Conservation (phyloP, 768 basidiomycete genomes). For the Mrakia gelida region DNA sequence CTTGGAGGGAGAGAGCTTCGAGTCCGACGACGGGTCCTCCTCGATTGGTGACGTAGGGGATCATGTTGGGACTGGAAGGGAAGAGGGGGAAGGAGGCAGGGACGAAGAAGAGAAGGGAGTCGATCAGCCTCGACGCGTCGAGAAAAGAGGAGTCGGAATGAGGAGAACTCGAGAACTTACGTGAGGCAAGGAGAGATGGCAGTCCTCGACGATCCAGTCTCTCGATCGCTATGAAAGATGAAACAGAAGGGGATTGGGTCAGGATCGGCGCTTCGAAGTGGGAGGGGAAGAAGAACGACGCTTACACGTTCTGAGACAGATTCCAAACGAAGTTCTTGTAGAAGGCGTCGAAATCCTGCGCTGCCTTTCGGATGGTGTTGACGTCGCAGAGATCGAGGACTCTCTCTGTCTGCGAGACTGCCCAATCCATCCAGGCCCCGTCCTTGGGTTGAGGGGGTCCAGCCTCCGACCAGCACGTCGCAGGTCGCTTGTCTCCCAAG, state of each 20-base stretch:
- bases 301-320: conserved; percentile 79
- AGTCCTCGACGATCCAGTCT: conserved; percentile 64
- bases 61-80: conserved; percentile 67
- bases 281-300: no score
- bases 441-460: conserved; percentile 62
- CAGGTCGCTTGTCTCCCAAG: conserved; percentile 73
- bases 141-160: no score
- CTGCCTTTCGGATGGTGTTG: conserved; percentile 72
- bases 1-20: conserved; percentile 90
- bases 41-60: conserved; percentile 90
- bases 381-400: conserved; percentile 97
- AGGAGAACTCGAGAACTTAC: no score
- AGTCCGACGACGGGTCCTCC: conserved; percentile 93
- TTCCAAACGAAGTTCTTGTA: conserved; percentile 97
- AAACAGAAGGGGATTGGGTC: no score
- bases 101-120: no score
- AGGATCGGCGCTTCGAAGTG: no score
- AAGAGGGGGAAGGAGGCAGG: no score
- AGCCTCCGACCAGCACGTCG: conserved; percentile 94
- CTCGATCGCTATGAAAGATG: conserved; percentile 55
- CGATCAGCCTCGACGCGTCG: no score
- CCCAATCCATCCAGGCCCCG: conserved; percentile 93
- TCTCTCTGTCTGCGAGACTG: conserved; percentile 81
- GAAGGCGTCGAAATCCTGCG: conserved; percentile 72
- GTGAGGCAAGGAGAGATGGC: conserved; percentile 92